These are phyloP conservation scores for Cicer pinnatifidum DNA, from an alignment of 306 rosid species.

Conservation along the genomic window DNA sequence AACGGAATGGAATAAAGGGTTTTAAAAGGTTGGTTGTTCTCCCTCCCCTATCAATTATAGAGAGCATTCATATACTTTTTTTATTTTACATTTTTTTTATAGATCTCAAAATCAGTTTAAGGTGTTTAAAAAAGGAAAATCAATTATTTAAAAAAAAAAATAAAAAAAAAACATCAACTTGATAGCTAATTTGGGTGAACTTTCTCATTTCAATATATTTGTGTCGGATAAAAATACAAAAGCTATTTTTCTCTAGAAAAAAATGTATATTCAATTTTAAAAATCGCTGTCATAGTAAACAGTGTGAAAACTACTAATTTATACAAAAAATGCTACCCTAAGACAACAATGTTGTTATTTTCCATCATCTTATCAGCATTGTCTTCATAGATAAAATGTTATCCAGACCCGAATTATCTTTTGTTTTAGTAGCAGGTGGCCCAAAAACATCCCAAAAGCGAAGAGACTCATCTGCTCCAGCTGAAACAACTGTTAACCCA, in stretches of 20 bases:
- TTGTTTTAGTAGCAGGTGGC: conserved; percentile 49
- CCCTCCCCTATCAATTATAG: too few species aligned
- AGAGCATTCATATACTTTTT: too few species aligned
- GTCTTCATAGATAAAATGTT: conserved; percentile 61
- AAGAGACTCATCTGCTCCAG: conserved; percentile 77
- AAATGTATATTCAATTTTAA: too few species aligned
- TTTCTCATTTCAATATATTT: neutral
- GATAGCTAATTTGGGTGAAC: too few species aligned
- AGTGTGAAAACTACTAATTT: neutral
- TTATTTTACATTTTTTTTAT: too few species aligned
- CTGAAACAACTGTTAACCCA: conserved; percentile 74
- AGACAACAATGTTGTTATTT: conserved; percentile 20
- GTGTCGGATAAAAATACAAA: neutral
- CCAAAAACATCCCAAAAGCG: conserved; percentile 79
- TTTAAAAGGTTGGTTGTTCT: too few species aligned
- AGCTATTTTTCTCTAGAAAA: neutral
- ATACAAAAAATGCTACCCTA: neutral
- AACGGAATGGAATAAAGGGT: too few species aligned
- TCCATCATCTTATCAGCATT: conserved; percentile 62
- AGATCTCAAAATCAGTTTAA: too few species aligned
- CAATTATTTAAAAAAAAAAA: too few species aligned
- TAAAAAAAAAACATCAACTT: too few species aligned
- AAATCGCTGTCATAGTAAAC: too few species aligned
- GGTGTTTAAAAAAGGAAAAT: too few species aligned
- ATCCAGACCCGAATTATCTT: conserved; percentile 51